phyloP scores from a whole-genome alignment of 148 eudicot genomes.

The Pouteria glomerata region DNA sequence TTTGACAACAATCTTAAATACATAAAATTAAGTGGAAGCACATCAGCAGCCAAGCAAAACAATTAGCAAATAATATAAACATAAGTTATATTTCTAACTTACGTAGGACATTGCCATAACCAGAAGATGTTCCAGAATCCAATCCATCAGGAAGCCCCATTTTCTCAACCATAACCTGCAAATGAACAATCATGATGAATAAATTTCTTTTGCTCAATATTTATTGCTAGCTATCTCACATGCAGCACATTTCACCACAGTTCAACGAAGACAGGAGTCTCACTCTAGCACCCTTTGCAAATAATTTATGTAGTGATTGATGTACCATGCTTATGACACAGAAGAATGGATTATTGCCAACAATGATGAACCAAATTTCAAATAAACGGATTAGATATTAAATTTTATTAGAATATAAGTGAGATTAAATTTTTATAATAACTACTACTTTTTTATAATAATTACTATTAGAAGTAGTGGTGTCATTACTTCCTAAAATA shows the following conservation, averaged over 20 bases:
- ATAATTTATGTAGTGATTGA: background rate
- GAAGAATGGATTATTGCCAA: background rate
- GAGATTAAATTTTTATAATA: too few relatives aligned
- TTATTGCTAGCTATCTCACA: background rate
- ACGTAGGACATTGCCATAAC: conserved; percentile 39
- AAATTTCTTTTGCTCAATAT: background rate
- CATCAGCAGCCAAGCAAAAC: conserved; percentile 4
- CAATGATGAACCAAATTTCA: background rate
- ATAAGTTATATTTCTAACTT: conserved; percentile 11
- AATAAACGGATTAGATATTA: too few relatives aligned
- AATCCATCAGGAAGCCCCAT: conserved; percentile 64
- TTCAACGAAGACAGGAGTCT: background rate
- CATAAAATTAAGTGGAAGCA: conserved; percentile 9
- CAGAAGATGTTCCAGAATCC: conserved; percentile 26
- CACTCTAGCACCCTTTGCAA: background rate
- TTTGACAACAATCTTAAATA: conserved; percentile 46
- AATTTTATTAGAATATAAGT: too few relatives aligned
- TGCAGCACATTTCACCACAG: conserved; percentile 1
- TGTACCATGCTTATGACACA: background rate
- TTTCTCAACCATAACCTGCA: conserved; percentile 72
- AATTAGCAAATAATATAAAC: background rate
- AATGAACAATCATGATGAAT: conserved; percentile 6
- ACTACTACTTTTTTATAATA: too few relatives aligned
- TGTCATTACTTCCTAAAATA: too few relatives aligned
- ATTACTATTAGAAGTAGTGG: too few relatives aligned